Base-by-base conservation (phyloP, 257 asterid genomes). In the Ballota nigra region DNA sequence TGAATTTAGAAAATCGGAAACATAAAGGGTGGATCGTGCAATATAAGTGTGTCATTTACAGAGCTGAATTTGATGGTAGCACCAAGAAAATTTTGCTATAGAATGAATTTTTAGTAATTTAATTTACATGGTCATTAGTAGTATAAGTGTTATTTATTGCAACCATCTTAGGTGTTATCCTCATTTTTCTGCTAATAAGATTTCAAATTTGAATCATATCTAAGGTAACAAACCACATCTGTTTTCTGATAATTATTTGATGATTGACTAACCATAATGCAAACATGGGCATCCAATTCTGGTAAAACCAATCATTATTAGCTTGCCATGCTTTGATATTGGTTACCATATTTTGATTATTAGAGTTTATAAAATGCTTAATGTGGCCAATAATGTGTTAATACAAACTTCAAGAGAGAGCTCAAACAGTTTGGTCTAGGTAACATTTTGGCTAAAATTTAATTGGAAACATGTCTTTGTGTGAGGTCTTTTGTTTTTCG, bases 401-500 rank as follows among this genome's bases (percentile, higher is more conserved):
- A 52, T 61, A 58, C 73, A 38, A 7, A 24, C 31, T 41, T 65
- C 62, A 2, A 12, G 15, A 45, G 62, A 58, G 20, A 47, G 73
- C 59, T 22, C 40, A 8, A 23, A 47, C 29, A n/a, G 12, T 20
- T 59, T 58, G 34, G 12, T 66, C 16, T 34, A 34, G 51, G 41
- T 64, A 26, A 18, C 4, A 10, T 3, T 59, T 26, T 5, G 55
- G 18, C 8, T 28, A 61, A 20, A 24, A 45, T 58, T 23, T 38
- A 28, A 5, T 16, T 52, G 9, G 36, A 38, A 40, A 55, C 53
- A 24, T 75, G 67, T 58, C 36, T 18, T 5, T 55, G 40, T 34
- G 40, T 60, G 73, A 23, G 56, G 28, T 66, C 64, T 26, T 66
- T 63, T 38, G 34, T 71, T 78, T 68, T 64, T 68, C n/a, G n/a